Conservation (phyloP, 495 filamentous ascomycete genomes). For the Neurospora intermedia region DNA sequence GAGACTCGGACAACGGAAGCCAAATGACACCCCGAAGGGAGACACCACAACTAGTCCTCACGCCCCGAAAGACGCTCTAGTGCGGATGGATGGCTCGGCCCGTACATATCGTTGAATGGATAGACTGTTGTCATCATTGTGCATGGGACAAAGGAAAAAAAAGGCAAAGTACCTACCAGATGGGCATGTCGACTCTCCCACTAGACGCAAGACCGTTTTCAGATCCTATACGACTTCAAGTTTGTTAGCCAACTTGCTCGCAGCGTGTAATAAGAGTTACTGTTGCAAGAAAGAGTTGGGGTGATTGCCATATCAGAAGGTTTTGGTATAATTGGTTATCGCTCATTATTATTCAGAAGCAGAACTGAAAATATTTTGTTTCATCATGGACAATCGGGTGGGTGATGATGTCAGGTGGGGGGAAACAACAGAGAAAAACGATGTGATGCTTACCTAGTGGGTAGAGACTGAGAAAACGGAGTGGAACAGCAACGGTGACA, state of each 20-base stretch:
- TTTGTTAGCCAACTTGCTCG: background rate
- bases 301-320: conserved; percentile 29
- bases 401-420: background rate
- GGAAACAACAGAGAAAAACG: background rate
- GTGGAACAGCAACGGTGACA: background rate
- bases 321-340: conserved; percentile 74
- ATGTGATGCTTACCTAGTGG: conserved; percentile 11
- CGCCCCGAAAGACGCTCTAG: conserved; percentile 49
- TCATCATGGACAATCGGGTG: conserved; percentile 56
- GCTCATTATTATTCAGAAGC: conserved; percentile 79
- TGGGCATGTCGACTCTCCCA: conserved; percentile 8
- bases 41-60: conserved; percentile 91
- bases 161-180: background rate
- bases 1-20: conserved; percentile 31
- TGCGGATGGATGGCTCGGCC: conserved; percentile 70
- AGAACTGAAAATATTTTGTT: conserved; percentile 75
- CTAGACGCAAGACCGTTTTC: background rate
- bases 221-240: background rate
- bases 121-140: conserved; percentile 95
- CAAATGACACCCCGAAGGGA: conserved; percentile 34
- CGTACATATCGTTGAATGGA: conserved; percentile 92
- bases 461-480: background rate
- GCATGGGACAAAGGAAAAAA: conserved; percentile 4
- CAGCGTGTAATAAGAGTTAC: background rate
- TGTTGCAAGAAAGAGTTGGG: conserved; percentile 2